phyloP scores from a whole-genome alignment of 2,329 filamentous ascomycete species.

The Aphanocladium album region DNA sequence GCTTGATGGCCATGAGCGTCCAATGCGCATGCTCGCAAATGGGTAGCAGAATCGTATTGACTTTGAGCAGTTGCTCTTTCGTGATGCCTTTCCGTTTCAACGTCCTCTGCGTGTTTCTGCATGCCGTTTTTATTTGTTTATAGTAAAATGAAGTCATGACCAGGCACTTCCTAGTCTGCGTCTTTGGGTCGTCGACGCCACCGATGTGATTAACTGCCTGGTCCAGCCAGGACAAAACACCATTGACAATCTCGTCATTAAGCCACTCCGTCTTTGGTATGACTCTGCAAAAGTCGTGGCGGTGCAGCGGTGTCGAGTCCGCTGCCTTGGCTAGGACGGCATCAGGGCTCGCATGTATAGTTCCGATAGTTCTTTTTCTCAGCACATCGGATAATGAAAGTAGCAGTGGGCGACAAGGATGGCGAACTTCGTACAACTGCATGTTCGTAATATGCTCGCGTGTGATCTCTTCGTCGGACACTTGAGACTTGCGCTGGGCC shows the following conservation, averaged over 20 bases:
- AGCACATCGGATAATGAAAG: not conserved
- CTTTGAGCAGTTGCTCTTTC: constrained; percentile 57
- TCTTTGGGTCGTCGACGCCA: constrained; percentile 45
- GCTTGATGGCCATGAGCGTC: constrained; percentile 65
- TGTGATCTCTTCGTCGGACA: not conserved
- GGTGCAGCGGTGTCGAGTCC: constrained; percentile 45
- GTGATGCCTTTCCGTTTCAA: constrained; percentile 53
- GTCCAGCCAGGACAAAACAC: constrained; percentile 57
- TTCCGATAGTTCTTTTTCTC: not conserved
- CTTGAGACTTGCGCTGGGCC: constrained; percentile 2
- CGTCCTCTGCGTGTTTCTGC: constrained; percentile 46
- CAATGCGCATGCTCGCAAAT: constrained; percentile 63
- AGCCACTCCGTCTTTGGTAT: constrained; percentile 58
- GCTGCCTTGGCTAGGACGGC: constrained; percentile 39
- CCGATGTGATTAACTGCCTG: constrained; percentile 52
- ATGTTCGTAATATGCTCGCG: constrained; percentile 6
- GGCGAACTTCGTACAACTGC: not conserved
- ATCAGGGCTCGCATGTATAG: constrained; percentile 19
- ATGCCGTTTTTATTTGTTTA: constrained; percentile 45
- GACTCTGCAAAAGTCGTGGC: constrained; percentile 60
- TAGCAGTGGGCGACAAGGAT: constrained; percentile 2
- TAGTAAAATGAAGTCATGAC: constrained; percentile 64
- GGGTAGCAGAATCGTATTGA: constrained; percentile 65
- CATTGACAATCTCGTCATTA: constrained; percentile 72
- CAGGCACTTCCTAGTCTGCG: constrained; percentile 52